Base-by-base conservation (phyloP, 2,329 filamentous ascomycete genomes). In the Ophiostoma populinum region DNA sequence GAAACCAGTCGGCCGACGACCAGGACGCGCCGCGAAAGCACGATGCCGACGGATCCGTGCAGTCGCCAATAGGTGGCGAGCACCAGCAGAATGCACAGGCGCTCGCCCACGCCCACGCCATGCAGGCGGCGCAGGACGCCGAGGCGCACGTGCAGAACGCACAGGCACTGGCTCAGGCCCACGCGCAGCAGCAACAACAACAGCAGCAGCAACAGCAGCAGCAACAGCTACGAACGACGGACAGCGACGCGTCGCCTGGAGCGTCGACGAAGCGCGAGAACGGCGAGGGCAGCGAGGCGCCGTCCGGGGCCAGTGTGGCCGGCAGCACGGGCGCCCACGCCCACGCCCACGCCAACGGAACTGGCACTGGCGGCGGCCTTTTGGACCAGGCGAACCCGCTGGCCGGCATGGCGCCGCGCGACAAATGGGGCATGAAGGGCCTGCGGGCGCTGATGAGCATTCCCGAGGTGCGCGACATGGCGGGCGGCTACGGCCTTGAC, bases 361-460 rank as follows among this genome's bases (percentile, higher is more conserved):
- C n/a, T n/a, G n/a, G n/a, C n/a, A n/a, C n/a, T n/a, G n/a, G n/a
- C n/a, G n/a, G n/a, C n/a, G n/a, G n/a, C n/a, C n/a, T n/a, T n/a
- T n/a, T n/a, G n/a, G n/a, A n/a, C n/a, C n/a, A n/a, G n/a, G n/a
- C n/a, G n/a, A n/a, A 78, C 48, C 70, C 70, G 30, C 55, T 77
- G 18, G 58, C 61, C 32, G 67, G 69, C 30, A 72, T 76, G 70
- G 53, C 65, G n/a, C 61, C 67, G 4, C 63, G 62, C 25, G 72
- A 78, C 46, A 74, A 67, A 48, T 78, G 64, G 62, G 73, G 73
- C 5, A 58, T 77, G 32, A 76, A 76, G 49, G 73, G 73, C 8
- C 56, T 76, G 40, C 61, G 65, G 38, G 67, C 68, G 21, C 54
- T 77, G 51, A 75, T 76, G 62, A 70, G 68, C 52, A 72, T 67